Conservation (phyloP, 2,329 filamentous ascomycete species). For the Xylariomycetidae sp. region DNA sequence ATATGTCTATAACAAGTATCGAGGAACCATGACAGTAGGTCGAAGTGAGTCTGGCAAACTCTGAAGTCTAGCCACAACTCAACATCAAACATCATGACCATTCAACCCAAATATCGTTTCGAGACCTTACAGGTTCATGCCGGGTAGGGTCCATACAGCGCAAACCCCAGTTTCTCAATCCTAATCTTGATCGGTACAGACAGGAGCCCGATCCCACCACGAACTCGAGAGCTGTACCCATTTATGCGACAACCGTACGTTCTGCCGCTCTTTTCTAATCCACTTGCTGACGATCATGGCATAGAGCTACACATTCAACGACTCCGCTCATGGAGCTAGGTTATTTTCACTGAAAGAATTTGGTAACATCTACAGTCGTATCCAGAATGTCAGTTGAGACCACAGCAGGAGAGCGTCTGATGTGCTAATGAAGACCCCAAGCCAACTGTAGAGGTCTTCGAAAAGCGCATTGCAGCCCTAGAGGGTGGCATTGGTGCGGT, state of each 20-base stretch:
- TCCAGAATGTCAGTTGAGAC: constrained; percentile 94
- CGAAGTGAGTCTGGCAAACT: too few relatives aligned
- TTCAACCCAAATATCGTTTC: too few relatives aligned
- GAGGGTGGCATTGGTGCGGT: constrained; percentile 88
- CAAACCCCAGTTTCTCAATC: too few relatives aligned
- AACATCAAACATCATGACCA: too few relatives aligned
- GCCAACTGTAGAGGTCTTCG: constrained; percentile 93
- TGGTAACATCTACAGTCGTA: constrained; percentile 96
- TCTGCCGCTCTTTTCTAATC: background rate
- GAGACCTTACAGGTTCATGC: constrained; percentile 85
- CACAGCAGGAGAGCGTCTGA: too few relatives aligned
- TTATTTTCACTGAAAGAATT: constrained; percentile 96
- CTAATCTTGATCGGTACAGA: too few relatives aligned
- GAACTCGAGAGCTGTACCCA: constrained; percentile 86
- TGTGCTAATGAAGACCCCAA: too few relatives aligned
- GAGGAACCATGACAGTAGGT: too few relatives aligned
- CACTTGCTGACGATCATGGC: constrained; percentile 9
- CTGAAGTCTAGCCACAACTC: too few relatives aligned
- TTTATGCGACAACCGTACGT: constrained; percentile 79
- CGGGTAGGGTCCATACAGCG: constrained; percentile 66
- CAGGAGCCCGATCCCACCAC: constrained; percentile 77
- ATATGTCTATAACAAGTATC: too few relatives aligned
- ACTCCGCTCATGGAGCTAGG: constrained; percentile 90
- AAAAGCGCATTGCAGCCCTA: constrained; percentile 92
- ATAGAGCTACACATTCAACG: constrained; percentile 88